Evolutionary conservation across 2,329 filamentous ascomycete species (phyloP).

Genomic region (Fusarium haematococcum): DNA sequence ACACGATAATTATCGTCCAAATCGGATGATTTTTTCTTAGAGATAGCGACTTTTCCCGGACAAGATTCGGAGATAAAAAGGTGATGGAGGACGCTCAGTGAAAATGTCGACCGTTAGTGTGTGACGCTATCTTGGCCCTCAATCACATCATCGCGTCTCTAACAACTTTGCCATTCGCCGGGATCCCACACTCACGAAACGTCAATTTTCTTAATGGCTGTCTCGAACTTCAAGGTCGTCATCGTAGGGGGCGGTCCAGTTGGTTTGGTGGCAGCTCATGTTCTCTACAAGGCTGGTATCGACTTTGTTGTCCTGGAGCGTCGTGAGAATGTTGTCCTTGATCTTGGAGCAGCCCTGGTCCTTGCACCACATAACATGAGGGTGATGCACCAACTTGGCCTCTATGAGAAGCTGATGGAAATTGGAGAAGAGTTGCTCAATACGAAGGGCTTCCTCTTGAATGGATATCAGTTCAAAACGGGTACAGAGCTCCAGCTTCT

Average conservation of each 20-base stretch:
- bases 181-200: background rate
- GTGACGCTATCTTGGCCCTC: background rate
- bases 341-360: conserved; percentile 33
- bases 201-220: background rate
- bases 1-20: background rate
- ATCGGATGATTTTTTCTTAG: background rate
- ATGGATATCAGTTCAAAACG: background rate
- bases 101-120: background rate
- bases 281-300: conserved; percentile 46
- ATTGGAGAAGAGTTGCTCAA: background rate
- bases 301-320: conserved; percentile 47
- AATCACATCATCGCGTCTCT: background rate
- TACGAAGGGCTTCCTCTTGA: background rate
- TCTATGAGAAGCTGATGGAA: background rate
- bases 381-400: conserved; percentile 19
- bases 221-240: conserved; percentile 30
- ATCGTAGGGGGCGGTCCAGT: conserved; percentile 48
- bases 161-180: background rate
- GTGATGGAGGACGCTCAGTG: background rate
- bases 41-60: background rate
- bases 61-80: background rate
- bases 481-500: background rate
- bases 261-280: conserved; percentile 46
- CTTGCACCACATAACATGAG: conserved; percentile 11
- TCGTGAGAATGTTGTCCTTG: conserved; percentile 27